phyloP scores from a whole-genome alignment of 345 rosid species.

The Sonneratia caseolaris region DNA sequence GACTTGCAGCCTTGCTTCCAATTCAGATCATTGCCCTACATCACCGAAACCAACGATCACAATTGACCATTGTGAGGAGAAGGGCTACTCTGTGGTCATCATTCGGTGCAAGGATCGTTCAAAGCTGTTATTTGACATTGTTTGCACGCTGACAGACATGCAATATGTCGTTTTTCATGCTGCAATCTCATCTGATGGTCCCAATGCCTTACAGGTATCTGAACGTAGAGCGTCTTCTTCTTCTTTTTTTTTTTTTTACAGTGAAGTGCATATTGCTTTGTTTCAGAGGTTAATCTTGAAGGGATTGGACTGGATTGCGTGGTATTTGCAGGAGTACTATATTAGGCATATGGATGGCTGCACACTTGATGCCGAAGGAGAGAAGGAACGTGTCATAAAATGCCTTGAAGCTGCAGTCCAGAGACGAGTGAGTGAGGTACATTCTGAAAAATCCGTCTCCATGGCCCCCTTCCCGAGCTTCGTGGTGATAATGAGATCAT shows the following conservation, averaged over 20 bases:
- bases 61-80: conserved; percentile 62
- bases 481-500: background rate
- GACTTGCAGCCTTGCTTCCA: conserved; percentile 29
- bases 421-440: conserved; percentile 87
- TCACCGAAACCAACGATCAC: conserved; percentile 44
- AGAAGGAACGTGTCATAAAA: conserved; percentile 75
- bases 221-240: background rate
- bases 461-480: background rate
- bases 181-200: conserved; percentile 57
- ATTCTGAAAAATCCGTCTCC: conserved; percentile 8
- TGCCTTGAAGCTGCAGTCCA: conserved; percentile 84
- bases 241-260: background rate
- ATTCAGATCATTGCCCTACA: conserved; percentile 25
- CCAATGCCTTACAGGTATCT: conserved; percentile 61
- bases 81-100: conserved; percentile 69
- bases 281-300: background rate
- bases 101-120: conserved; percentile 78
- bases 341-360: conserved; percentile 94
- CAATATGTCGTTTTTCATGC: conserved; percentile 95
- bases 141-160: conserved; percentile 95
- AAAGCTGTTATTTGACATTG: conserved; percentile 82
- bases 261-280: background rate
- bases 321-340: conserved; percentile 50
- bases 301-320: background rate
- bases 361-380: conserved; percentile 67